A percentile compares a stretch with the other conserved stretches of the same genome.
Evolutionary conservation across 371 early-diverging fungal species (phyloP).

Genomic region (Parasitella parasitica): DNA sequence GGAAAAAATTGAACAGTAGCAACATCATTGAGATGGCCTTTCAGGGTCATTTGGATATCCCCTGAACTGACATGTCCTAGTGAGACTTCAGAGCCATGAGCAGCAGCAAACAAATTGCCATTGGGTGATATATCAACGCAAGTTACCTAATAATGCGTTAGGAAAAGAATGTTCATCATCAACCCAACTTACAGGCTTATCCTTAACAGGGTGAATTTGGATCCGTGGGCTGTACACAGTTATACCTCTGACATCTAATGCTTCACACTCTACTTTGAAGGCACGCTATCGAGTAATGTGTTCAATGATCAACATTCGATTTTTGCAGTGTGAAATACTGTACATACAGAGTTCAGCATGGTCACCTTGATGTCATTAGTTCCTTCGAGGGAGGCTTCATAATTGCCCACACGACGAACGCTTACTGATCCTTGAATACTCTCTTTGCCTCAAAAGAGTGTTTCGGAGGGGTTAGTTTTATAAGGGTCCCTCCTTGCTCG

Average conservation of each 20-base stretch:
- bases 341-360: constrained; percentile 32
- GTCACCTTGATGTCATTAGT: constrained; percentile 21
- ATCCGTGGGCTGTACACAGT: constrained; percentile 14
- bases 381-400: constrained; percentile 15
- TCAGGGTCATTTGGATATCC: constrained; percentile 46
- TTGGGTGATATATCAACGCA: constrained; percentile 58
- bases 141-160: constrained; percentile 28
- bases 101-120: constrained; percentile 53
- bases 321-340: too few species aligned
- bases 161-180: background rate
- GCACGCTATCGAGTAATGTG: constrained; percentile 43
- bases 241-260: constrained; percentile 1
- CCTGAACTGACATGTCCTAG: constrained; percentile 46
- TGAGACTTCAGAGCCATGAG: constrained; percentile 38
- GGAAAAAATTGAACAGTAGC: constrained; percentile 72
- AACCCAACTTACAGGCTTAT: constrained; percentile 4
- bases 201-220: constrained; percentile 9
- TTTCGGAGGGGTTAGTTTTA: too few species aligned
- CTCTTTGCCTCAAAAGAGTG: constrained; percentile 2
- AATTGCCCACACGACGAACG: constrained; percentile 1
- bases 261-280: constrained; percentile 36
- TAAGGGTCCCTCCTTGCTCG: too few species aligned
- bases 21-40: constrained; percentile 69
- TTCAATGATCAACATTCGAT: too few species aligned
- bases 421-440: constrained; percentile 18